These are phyloP conservation scores for Acanthamoeba sp. DNA, from an alignment of 208 protist species.

Conservation along the genomic window DNA sequence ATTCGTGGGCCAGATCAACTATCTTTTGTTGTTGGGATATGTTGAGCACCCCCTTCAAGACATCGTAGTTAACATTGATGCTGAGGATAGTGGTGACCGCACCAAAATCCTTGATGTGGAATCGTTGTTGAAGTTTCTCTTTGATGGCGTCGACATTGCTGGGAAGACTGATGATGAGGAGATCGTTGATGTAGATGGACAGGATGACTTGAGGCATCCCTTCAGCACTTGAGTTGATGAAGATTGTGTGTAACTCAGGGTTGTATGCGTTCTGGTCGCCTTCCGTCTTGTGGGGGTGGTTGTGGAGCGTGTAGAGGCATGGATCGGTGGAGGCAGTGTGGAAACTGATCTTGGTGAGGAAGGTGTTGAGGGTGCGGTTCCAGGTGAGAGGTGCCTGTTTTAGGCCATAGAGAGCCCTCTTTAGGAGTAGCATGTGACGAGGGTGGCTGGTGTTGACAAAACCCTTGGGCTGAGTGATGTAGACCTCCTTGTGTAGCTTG, in stretches of 20 bases:
- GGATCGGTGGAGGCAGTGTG: neutral
- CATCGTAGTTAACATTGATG: no score
- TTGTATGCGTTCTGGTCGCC: neutral
- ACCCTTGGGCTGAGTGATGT: constrained; percentile 35
- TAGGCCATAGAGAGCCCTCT: constrained; percentile 39
- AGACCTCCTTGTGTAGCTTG: constrained; percentile 36
- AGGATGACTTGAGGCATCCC: no score
- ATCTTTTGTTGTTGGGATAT: no score
- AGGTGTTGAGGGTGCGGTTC: constrained; percentile 6
- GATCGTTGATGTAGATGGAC: constrained; percentile 9
- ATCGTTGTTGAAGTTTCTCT: no score
- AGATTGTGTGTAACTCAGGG: no score
- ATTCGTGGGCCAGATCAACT: no score
- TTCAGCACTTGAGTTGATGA: neutral
- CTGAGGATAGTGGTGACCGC: no score
- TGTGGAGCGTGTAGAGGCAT: neutral
- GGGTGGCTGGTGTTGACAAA: neutral
- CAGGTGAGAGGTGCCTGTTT: no score
- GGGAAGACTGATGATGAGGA: neutral
- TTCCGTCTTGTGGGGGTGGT: no score
- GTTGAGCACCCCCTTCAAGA: no score
- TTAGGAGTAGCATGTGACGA: constrained; percentile 1
- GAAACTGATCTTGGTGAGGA: constrained; percentile 17
- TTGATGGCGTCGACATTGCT: neutral
- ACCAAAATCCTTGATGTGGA: no score